A percentile compares a stretch with the other conserved stretches of the same genome.
Conservation (phyloP, 768 basidiomycete genomes). For the Mrakia frigida region DNA sequence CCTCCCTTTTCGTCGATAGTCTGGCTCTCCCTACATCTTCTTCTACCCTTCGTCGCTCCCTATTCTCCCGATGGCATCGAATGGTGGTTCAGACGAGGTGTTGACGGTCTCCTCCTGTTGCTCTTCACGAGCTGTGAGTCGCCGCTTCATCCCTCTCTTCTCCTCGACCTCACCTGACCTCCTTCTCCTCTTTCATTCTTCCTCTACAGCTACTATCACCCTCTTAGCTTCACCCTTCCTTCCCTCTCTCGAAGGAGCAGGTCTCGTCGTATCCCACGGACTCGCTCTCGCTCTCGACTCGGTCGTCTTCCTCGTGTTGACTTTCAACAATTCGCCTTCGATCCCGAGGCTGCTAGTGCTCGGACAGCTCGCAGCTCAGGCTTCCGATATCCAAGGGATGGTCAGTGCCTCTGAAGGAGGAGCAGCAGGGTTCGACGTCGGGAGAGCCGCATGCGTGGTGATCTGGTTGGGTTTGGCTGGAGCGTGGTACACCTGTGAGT, state of each 20-base stretch:
- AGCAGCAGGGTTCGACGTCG: too few relatives aligned
- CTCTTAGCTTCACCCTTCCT: neutral
- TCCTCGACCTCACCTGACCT: neutral
- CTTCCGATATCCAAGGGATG: constrained; percentile 1
- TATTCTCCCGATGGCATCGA: neutral
- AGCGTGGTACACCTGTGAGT: constrained; percentile 12
- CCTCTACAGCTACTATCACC: constrained; percentile 5
- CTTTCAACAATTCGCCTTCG: neutral
- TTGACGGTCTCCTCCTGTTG: neutral
- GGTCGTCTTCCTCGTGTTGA: neutral
- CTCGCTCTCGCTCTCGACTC: constrained; percentile 4
- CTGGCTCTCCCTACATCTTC: constrained; percentile 7
- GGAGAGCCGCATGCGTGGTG: neutral
- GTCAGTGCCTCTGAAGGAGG: neutral
- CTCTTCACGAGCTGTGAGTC: constrained; percentile 6
- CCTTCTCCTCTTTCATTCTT: neutral
- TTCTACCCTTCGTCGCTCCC: constrained; percentile 7
- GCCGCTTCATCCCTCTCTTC: neutral
- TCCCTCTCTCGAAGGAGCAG: neutral
- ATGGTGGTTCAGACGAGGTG: constrained; percentile 11
- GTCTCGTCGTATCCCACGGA: neutral
- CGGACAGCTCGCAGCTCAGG: neutral
- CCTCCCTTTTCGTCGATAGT: neutral
- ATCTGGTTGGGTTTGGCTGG: neutral
- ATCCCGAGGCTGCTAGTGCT: neutral